Conservation (phyloP, 176 grass and related monocot species). For the Lolium rigidum region DNA sequence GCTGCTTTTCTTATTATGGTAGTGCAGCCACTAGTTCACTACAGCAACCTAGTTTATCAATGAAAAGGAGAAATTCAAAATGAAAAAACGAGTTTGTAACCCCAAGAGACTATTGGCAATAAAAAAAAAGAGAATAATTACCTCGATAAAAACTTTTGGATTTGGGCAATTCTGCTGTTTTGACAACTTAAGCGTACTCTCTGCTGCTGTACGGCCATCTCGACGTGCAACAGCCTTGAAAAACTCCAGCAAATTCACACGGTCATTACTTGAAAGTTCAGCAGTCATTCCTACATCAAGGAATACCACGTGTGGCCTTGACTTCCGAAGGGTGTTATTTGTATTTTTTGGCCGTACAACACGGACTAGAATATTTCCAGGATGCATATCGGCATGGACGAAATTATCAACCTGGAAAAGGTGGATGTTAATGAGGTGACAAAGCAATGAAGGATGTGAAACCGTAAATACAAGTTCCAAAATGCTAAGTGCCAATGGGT, state of each 20-base stretch:
- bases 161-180: slow-evolving; percentile 94
- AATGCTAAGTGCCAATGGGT: slow-evolving; percentile 15
- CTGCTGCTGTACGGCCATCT: slow-evolving; percentile 86
- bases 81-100: background rate
- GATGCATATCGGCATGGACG: slow-evolving; percentile 99
- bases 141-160: slow-evolving; percentile 93
- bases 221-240: slow-evolving; percentile 94
- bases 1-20: background rate
- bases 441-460: slow-evolving; percentile 13
- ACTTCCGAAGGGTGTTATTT: slow-evolving; percentile 71
- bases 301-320: slow-evolving; percentile 93
- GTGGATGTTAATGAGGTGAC: slow-evolving; percentile 20
- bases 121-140: slow-evolving; percentile 39
- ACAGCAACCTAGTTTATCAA: background rate
- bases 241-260: slow-evolving; percentile 88
- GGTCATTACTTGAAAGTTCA: slow-evolving; percentile 89
- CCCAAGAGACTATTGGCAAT: background rate
- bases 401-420: slow-evolving; percentile 96
- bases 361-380: slow-evolving; percentile 98
- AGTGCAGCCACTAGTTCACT: background rate
- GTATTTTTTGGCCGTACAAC: slow-evolving; percentile 59
- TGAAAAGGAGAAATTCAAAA: background rate
- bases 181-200: slow-evolving; percentile 81
- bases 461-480: slow-evolving; percentile 8
- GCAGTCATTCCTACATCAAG: slow-evolving; percentile 99